A percentile compares a stretch with the other conserved stretches of the same genome.
These are phyloP conservation scores for Rosa rugosa DNA, from an alignment of 306 rosid species.

Conservation along the genomic window DNA sequence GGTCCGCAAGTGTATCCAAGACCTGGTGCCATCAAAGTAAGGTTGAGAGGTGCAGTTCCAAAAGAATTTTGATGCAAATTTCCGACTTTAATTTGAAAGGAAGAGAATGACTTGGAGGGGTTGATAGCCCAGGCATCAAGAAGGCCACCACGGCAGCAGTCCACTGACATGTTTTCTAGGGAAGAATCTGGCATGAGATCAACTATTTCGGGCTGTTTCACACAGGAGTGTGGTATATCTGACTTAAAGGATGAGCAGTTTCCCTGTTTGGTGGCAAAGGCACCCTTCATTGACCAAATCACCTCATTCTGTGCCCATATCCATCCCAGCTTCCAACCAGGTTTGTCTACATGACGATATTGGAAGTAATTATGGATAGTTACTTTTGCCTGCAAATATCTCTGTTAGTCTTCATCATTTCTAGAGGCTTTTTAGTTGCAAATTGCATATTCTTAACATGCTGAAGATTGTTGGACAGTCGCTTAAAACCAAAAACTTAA, in stretches of 20 bases:
- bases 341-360: constrained; percentile 67
- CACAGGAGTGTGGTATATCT: constrained; percentile 66
- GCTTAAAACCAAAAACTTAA: no score
- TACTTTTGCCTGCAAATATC: constrained; percentile 64
- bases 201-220: constrained; percentile 49
- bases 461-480: not conserved
- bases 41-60: constrained; percentile 47
- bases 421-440: not conserved
- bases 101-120: constrained; percentile 54
- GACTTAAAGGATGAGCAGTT: constrained; percentile 53
- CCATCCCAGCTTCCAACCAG: constrained; percentile 83
- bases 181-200: constrained; percentile 46
- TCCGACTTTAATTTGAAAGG: constrained; percentile 65
- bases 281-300: constrained; percentile 78
- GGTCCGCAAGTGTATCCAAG: constrained; percentile 80
- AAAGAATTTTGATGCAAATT: constrained; percentile 28
- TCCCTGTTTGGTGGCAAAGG: constrained; percentile 60
- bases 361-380: constrained; percentile 54
- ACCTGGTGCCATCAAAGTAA: constrained; percentile 71
- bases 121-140: constrained; percentile 56
- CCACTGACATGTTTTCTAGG: constrained; percentile 46
- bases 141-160: constrained; percentile 66
- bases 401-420: not conserved
- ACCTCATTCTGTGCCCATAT: constrained; percentile 65
- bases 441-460: not conserved